A percentile compares a stretch with the other conserved stretches of the same genome.
These are phyloP conservation scores for Melaleuca quinquenervia DNA, from an alignment of 345 rosid species.

Conservation along the genomic window DNA sequence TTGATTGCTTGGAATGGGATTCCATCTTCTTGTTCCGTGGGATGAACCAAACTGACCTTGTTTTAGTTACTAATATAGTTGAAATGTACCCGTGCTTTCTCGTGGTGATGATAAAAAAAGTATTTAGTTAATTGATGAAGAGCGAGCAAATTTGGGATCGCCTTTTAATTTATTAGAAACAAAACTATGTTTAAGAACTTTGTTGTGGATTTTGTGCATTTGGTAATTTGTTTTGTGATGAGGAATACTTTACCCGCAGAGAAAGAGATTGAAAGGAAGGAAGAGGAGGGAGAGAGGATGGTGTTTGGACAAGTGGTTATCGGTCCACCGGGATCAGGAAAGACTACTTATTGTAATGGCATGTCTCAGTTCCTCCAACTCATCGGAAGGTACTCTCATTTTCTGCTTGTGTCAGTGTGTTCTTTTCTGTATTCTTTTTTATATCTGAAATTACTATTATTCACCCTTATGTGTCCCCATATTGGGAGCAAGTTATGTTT, in stretches of 20 bases:
- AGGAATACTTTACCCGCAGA: background rate
- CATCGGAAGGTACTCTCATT: constrained; percentile 53
- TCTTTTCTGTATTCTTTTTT: background rate
- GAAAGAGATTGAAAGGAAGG: background rate
- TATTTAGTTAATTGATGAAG: background rate
- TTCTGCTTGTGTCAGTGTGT: background rate
- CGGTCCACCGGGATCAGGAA: constrained; percentile 98
- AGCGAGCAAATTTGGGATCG: background rate
- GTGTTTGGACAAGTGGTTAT: constrained; percentile 91
- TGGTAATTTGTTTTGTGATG: background rate
- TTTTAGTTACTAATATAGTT: background rate
- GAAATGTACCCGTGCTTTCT: background rate
- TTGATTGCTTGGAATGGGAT: background rate
- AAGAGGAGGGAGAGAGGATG: constrained; percentile 20
- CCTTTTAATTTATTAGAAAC: background rate
- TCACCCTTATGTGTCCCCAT: background rate
- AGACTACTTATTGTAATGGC: constrained; percentile 95
- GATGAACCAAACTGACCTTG: background rate
- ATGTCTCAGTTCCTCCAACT: constrained; percentile 92
- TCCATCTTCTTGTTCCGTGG: background rate
- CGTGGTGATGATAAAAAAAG: background rate
- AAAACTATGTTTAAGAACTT: background rate
- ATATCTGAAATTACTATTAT: background rate
- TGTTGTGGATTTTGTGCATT: background rate
- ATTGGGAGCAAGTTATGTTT: background rate